Evolutionary conservation across 371 early-diverging fungal species (phyloP), one percentile per base, ranked within the genome.

Genomic region (Funneliformis caledonium): DNA sequence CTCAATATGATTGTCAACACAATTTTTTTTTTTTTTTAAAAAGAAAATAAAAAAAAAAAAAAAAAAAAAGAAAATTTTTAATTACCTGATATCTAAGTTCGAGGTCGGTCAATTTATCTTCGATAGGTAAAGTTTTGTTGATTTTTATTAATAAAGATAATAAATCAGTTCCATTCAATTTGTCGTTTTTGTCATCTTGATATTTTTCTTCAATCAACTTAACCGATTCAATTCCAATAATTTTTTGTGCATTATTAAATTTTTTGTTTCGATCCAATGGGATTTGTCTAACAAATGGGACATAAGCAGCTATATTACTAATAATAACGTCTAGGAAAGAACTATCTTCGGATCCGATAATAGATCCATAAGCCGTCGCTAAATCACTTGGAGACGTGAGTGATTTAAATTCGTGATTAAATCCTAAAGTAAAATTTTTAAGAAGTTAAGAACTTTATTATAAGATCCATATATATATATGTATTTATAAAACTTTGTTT

Each of bases 371-470:
- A 52, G 73, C 73, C 5, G 4, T 22, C 52, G 52, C 52, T 52
- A 73, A 52, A 52, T 73, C 73, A 31, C 31, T 33, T 26, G 52
- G 37, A 22, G 56, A 48, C 10, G 52, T 73, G 2, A 73, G 14
- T 6, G 48, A 22, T 22, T 73, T 73, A 16, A 73, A 73, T 77
- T 77, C 26, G 43, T 45, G 62, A 26, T 77, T 31, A 31, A 79
- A 79, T 19, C 60, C 65, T 79, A 52, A 4, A 22, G 8, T 26
- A 69, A 16, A 43, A 16, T 43, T 45, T 43, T 45, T 16, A 4
- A 4, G 12, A 45, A 69, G 7, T 43, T 26, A 69, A 8, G 19
- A 68, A 16, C 1, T 19, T n/a, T n/a, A n/a, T 69, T 37, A 69
- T 14, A 12, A 16, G 16, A 45, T 69, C 6, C 9, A n/a, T n/a